These are phyloP conservation scores for Skeletonema tropicum DNA, from an alignment of 108 stramenopile genomes.

Conservation along the genomic window DNA sequence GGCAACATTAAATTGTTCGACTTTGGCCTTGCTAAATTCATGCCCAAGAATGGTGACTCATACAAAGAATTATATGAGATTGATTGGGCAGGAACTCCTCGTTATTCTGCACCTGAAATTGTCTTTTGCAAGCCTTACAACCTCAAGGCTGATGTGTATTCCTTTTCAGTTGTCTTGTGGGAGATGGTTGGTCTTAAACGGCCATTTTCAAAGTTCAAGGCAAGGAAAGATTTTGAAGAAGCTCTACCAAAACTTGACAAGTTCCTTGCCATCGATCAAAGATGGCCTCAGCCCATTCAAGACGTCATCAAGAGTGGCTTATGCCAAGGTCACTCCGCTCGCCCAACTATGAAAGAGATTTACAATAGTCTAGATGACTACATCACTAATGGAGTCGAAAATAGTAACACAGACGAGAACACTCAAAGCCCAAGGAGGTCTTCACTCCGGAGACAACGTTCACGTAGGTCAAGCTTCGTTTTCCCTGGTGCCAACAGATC, in stretches of 20 bases:
- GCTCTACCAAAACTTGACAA: not conserved
- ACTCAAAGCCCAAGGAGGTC: not conserved
- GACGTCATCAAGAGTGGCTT: not conserved
- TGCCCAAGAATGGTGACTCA: conserved; percentile 54
- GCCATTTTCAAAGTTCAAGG: conserved; percentile 28
- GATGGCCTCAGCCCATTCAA: not conserved
- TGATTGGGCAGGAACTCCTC: conserved; percentile 71
- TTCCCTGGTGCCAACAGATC: not conserved
- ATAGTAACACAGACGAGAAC: not conserved
- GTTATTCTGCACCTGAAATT: conserved; percentile 29
- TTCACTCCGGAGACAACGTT: not conserved
- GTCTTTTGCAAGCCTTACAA: conserved; percentile 66
- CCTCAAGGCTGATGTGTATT: conserved; percentile 22
- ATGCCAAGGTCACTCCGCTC: not conserved
- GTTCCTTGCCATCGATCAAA: not conserved
- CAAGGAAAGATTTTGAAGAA: not conserved
- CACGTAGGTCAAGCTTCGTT: not conserved
- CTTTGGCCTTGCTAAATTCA: conserved; percentile 1
- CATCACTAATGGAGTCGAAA: not conserved
- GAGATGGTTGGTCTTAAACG: not conserved
- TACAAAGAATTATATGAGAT: conserved; percentile 73
- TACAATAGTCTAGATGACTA: not conserved
- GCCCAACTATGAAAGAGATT: not conserved
- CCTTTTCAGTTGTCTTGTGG: conserved; percentile 4
- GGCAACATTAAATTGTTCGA: not conserved